These are phyloP conservation scores for Scheffersomyces lignicola DNA, from an alignment of 1,139 yeast species.

Conservation along the genomic window DNA sequence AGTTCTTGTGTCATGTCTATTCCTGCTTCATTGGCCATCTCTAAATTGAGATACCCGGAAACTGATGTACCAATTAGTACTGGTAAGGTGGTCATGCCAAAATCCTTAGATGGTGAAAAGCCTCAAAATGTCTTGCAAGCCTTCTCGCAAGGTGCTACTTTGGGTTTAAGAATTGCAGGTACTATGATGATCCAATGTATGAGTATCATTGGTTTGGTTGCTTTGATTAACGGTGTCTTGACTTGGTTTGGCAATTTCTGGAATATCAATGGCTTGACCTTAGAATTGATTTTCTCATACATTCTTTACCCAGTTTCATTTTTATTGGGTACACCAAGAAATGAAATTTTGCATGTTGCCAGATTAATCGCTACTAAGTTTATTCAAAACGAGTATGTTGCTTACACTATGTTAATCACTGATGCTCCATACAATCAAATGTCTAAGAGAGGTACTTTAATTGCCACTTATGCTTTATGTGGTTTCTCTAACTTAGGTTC, in stretches of 20 bases:
- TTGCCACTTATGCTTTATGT: conserved; percentile 66
- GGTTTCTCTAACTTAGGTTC: conserved; percentile 69
- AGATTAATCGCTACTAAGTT: conserved; percentile 58
- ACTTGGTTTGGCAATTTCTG: conserved; percentile 68
- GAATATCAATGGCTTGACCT: conserved; percentile 52
- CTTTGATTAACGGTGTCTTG: conserved; percentile 57
- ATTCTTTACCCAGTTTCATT: conserved; percentile 62
- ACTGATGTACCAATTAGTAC: conserved; percentile 56
- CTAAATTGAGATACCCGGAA: conserved; percentile 64
- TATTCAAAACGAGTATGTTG: conserved; percentile 66
- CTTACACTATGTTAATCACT: conserved; percentile 45
- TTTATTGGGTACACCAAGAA: conserved; percentile 60
- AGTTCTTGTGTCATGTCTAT: conserved; percentile 73
- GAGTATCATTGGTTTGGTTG: conserved; percentile 64
- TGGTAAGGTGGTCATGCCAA: conserved; percentile 51
- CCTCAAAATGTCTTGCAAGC: conserved; percentile 65
- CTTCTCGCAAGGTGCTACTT: conserved; percentile 60
- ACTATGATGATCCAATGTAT: conserved; percentile 61
- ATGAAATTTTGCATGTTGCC: conserved; percentile 53
- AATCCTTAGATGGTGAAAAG: conserved; percentile 31
- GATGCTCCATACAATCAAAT: conserved; percentile 48
- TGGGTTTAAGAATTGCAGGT: conserved; percentile 61
- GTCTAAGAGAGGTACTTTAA: conserved; percentile 54
- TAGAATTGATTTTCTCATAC: conserved; percentile 60
- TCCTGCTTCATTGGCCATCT: conserved; percentile 65